phyloP scores from a whole-genome alignment of 176 grass and related monocot genomes.

The barley (Hordeum vulgare) region DNA sequence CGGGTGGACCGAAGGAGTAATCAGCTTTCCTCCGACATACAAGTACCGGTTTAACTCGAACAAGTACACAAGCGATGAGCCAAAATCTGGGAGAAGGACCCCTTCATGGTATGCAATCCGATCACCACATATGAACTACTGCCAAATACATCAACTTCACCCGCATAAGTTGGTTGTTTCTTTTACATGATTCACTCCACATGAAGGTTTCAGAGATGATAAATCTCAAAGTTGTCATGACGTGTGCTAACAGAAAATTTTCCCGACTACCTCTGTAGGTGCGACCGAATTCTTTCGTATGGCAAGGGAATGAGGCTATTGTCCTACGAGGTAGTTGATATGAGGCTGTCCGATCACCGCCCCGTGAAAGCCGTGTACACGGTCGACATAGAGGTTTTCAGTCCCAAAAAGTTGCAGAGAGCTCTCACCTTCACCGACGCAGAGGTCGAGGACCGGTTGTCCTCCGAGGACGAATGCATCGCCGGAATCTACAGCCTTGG shows the following conservation, averaged over 20 bases:
- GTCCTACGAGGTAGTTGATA: slow-evolving; percentile 49
- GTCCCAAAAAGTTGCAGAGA: slow-evolving; percentile 74
- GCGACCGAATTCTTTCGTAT: slow-evolving; percentile 80
- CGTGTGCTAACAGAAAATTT: not conserved
- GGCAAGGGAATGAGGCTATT: slow-evolving; percentile 65
- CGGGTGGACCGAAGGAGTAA: slow-evolving; percentile 78
- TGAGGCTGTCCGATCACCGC: slow-evolving; percentile 79
- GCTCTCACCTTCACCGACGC: slow-evolving; percentile 97
- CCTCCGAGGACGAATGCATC: slow-evolving; percentile 39
- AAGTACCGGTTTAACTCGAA: slow-evolving; percentile 85
- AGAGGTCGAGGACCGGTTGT: slow-evolving; percentile 68
- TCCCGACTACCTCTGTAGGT: slow-evolving; percentile 36
- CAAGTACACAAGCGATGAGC: slow-evolving; percentile 75
- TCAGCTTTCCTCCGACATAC: slow-evolving; percentile 82
- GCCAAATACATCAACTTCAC: not conserved
- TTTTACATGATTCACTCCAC: not conserved
- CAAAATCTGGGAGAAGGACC: slow-evolving; percentile 72
- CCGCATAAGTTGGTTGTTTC: not conserved
- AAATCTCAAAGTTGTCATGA: not conserved
- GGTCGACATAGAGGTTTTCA: slow-evolving; percentile 77
- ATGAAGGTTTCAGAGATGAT: not conserved
- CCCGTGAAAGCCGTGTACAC: slow-evolving; percentile 75
- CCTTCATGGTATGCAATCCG: slow-evolving; percentile 71
- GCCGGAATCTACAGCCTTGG: slow-evolving; percentile 32
- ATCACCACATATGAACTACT: not conserved